These are phyloP conservation scores for Ustilago trichophora DNA, from an alignment of 1,284 basidiomycete genomes.

Conservation along the genomic window DNA sequence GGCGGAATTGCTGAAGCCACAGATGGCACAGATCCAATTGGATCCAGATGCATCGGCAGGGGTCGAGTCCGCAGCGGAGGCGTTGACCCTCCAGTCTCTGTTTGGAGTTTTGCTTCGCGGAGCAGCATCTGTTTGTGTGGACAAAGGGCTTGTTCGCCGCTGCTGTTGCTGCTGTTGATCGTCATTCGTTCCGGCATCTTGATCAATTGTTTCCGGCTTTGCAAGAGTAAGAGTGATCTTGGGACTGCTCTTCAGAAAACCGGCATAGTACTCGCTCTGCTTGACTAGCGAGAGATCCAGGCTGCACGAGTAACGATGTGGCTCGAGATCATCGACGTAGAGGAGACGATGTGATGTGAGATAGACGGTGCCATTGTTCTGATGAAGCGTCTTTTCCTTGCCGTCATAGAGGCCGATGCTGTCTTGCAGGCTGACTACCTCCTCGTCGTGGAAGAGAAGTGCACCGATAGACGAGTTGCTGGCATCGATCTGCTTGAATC, in stretches of 20 bases:
- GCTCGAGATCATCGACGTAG: conserved; percentile 78
- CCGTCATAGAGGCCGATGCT: conserved; percentile 68
- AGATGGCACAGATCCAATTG: conserved; percentile 59
- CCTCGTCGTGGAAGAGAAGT: conserved; percentile 54
- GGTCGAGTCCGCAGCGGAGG: conserved; percentile 29
- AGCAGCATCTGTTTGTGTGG: neutral
- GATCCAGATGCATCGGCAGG: conserved; percentile 8
- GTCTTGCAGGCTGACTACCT: conserved; percentile 54
- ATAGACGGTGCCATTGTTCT: conserved; percentile 78
- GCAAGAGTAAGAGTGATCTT: conserved; percentile 80
- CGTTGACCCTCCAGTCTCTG: conserved; percentile 35
- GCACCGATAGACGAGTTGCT: conserved; percentile 57
- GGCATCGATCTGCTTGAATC: conserved; percentile 55
- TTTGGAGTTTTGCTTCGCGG: conserved; percentile 17
- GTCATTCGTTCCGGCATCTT: conserved; percentile 3
- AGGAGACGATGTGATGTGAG: conserved; percentile 86
- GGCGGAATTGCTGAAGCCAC: conserved; percentile 49
- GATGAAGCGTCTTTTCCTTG: conserved; percentile 78
- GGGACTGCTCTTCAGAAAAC: conserved; percentile 86
- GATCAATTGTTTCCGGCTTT: conserved; percentile 19
- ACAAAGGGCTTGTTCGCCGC: conserved; percentile 20
- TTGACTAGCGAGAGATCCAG: conserved; percentile 73
- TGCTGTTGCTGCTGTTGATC: conserved; percentile 33
- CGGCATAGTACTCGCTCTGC: conserved; percentile 88
- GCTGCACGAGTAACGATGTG: conserved; percentile 67